phyloP scores from a whole-genome alignment of 192 early-diverging fungal genomes.

The Rhizophagus sp. region DNA sequence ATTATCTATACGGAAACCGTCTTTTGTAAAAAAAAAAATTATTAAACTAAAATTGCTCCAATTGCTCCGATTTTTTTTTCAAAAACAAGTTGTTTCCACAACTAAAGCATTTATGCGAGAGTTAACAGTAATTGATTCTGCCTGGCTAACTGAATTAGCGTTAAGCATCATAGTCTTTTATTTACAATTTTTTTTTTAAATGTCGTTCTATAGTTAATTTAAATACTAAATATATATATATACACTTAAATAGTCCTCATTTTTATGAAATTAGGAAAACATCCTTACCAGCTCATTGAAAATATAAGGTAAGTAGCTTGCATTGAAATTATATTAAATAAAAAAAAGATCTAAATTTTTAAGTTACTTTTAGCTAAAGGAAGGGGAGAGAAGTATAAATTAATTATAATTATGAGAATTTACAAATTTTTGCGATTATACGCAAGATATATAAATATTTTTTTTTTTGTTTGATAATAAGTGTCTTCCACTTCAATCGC shows the following conservation, averaged over 20 bases:
- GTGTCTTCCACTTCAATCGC: background rate
- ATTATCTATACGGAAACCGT: background rate
- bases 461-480: background rate
- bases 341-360: background rate
- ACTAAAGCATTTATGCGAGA: conserved; percentile 97
- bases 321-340: background rate
- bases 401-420: background rate
- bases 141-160: conserved; percentile 96
- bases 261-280: conserved; percentile 29
- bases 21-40: background rate
- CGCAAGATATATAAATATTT: background rate
- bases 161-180: conserved; percentile 3
- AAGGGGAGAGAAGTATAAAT: background rate
- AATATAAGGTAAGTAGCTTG: background rate
- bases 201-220: background rate
- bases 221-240: background rate
- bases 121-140: conserved; percentile 85
- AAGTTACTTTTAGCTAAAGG: background rate
- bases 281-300: background rate
- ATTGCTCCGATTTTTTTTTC: background rate
- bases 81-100: conserved; percentile 75
- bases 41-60: background rate
- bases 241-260: conserved; percentile 16
- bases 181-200: background rate
- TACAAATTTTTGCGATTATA: background rate